Conservation (phyloP, 2,329 filamentous ascomycete species). For the Colletotrichum godetiae region DNA sequence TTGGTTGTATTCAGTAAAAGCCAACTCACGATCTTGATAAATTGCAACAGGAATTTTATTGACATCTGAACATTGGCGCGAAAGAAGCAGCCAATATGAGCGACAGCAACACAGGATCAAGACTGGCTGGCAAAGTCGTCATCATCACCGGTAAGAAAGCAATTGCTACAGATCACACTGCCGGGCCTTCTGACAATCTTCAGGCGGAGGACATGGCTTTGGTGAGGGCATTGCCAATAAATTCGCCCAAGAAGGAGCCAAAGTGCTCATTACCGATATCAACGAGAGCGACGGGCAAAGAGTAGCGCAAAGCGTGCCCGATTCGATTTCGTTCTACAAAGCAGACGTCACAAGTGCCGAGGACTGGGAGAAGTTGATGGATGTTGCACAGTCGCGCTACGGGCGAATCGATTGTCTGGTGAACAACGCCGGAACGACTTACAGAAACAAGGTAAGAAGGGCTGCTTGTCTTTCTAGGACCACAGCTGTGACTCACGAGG, state of each 20-base stretch:
- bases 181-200: neutral
- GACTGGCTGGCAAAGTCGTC: conserved; percentile 23
- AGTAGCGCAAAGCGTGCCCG: conserved; percentile 48
- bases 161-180: too few species aligned
- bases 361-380: conserved; percentile 65
- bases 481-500: too few species aligned
- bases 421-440: conserved; percentile 71
- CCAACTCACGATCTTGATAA: neutral
- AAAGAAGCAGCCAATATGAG: neutral
- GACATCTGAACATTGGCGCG: neutral
- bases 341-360: conserved; percentile 63
- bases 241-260: conserved; percentile 69
- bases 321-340: conserved; percentile 49
- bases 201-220: conserved; percentile 58
- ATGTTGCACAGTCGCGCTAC: conserved; percentile 55
- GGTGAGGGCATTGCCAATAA: conserved; percentile 70
- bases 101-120: neutral
- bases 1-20: neutral
- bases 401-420: conserved; percentile 68
- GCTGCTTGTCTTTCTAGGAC: neutral
- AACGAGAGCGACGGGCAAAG: conserved; percentile 62
- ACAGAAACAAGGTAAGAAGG: conserved; percentile 60
- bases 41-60: neutral
- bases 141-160: conserved; percentile 12
- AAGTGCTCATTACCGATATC: conserved; percentile 72